Conservation (phyloP, 2,329 filamentous ascomycete genomes). For the Massarina eburnea region DNA sequence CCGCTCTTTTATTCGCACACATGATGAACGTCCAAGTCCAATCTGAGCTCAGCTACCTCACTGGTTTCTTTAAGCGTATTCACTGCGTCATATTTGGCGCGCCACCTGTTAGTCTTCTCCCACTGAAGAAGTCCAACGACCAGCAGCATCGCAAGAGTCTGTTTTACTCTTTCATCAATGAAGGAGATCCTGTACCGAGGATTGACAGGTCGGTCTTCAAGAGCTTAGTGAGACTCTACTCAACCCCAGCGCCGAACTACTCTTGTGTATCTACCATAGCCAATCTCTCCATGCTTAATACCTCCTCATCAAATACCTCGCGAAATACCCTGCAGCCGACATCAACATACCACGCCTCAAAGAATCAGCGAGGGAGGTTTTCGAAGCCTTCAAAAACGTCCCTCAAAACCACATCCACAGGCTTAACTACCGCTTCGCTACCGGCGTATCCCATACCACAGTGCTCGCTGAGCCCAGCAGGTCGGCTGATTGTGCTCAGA, state of each 20-base stretch:
- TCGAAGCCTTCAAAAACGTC: constrained; percentile 25
- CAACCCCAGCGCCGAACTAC: constrained; percentile 56
- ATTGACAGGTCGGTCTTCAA: constrained; percentile 77
- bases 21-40: constrained; percentile 67
- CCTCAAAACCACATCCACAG: constrained; percentile 19
- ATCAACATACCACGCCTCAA: constrained; percentile 5
- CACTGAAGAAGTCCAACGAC: constrained; percentile 60
- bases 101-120: constrained; percentile 73
- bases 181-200: constrained; percentile 78
- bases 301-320: constrained; percentile 13
- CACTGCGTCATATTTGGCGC: constrained; percentile 88
- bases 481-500: constrained; percentile 65
- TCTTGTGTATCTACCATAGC: constrained; percentile 18
- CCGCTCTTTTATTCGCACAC: constrained; percentile 76
- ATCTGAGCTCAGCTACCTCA: constrained; percentile 71
- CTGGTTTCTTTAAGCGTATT: constrained; percentile 71
- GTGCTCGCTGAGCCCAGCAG: constrained; percentile 69
- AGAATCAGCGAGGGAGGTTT: constrained; percentile 1
- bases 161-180: constrained; percentile 80
- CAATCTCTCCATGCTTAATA: constrained; percentile 28
- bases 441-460: constrained; percentile 67
- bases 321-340: constrained; percentile 6
- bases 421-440: constrained; percentile 12
- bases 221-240: constrained; percentile 71
- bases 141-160: constrained; percentile 61